Evolutionary conservation across 495 filamentous ascomycete genomes (phyloP).

Genomic region (Lasiosphaeria hispida): DNA sequence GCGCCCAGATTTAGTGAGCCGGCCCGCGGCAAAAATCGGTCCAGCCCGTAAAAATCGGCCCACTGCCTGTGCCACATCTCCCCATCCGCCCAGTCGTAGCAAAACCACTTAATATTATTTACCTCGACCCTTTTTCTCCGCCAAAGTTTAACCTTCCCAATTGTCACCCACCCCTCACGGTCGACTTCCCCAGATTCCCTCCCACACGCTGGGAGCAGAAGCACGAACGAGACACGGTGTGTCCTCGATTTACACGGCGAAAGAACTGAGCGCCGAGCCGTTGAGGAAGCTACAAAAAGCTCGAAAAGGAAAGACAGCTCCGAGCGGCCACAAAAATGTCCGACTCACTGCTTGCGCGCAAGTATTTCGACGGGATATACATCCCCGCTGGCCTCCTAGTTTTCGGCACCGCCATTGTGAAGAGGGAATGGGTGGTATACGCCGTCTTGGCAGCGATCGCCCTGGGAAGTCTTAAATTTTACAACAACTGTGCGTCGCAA

Average conservation of each 20-base stretch:
- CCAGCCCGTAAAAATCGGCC: constrained; percentile 23
- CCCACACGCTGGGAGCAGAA: too few relatives aligned
- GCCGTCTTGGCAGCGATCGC: constrained; percentile 62
- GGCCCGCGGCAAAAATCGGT: constrained; percentile 16
- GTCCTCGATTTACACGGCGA: too few relatives aligned
- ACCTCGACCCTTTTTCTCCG: constrained; percentile 1
- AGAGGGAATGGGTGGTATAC: constrained; percentile 72
- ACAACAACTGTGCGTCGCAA: constrained; percentile 48
- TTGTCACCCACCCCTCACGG: too few relatives aligned
- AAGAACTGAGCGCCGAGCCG: background rate
- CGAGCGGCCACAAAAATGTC: constrained; percentile 19
- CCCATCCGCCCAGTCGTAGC: too few relatives aligned
- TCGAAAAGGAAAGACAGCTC: constrained; percentile 4
- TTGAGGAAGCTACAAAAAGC: constrained; percentile 6
- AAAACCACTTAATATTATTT: background rate
- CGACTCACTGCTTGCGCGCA: constrained; percentile 34
- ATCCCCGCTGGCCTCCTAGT: constrained; percentile 82
- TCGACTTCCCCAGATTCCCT: too few relatives aligned
- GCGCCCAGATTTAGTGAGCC: constrained; percentile 15
- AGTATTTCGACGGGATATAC: constrained; percentile 70
- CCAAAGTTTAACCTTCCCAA: too few relatives aligned
- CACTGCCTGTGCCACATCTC: constrained; percentile 3
- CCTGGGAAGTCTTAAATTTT: constrained; percentile 64
- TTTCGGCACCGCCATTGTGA: constrained; percentile 70
- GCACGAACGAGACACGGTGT: too few relatives aligned